These are phyloP conservation scores for Striga hermonthica DNA, from an alignment of 305 asterid genomes.

Conservation along the genomic window DNA sequence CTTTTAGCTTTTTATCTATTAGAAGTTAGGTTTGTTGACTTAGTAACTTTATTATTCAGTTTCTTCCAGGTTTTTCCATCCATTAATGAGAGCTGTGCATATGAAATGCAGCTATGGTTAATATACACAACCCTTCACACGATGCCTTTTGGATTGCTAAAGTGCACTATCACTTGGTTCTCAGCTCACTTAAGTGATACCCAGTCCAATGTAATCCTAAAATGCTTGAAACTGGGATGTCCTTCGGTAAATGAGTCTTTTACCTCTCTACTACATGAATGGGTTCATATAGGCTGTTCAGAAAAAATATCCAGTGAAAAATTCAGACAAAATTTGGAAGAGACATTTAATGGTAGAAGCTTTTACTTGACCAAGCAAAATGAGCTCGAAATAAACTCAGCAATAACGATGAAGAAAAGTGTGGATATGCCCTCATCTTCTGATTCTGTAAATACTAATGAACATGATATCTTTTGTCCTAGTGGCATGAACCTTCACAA, in stretches of 20 bases:
- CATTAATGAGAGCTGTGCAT: constrained; percentile 51
- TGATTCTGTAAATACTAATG: constrained; percentile 36
- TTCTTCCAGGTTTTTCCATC: constrained; percentile 58
- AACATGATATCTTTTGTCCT: constrained; percentile 34
- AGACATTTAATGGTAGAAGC: constrained; percentile 51
- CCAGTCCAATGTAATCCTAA: constrained; percentile 49
- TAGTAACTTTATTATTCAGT: constrained; percentile 46
- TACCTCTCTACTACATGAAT: constrained; percentile 51
- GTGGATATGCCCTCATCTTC: constrained; percentile 42
- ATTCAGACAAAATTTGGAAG: constrained; percentile 55
- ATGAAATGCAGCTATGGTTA: constrained; percentile 66
- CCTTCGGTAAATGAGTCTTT: constrained; percentile 44
- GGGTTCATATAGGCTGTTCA: constrained; percentile 65
- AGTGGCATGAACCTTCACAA: constrained; percentile 40
- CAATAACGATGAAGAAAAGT: constrained; percentile 26
- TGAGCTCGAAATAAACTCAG: constrained; percentile 36
- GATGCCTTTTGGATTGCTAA: constrained; percentile 80
- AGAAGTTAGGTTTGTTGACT: constrained; percentile 32
- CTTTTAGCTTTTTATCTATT: background rate
- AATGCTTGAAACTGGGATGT: constrained; percentile 46
- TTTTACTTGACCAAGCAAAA: constrained; percentile 52
- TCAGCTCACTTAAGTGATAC: constrained; percentile 56
- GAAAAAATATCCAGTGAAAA: constrained; percentile 62
- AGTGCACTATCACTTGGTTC: constrained; percentile 61
- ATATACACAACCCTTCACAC: constrained; percentile 55